Percentiles rank a stretch among this genome's conserved stretches.
These are phyloP conservation scores for Carpinus viminea DNA, from an alignment of 306 rosid species.

Conservation along the genomic window DNA sequence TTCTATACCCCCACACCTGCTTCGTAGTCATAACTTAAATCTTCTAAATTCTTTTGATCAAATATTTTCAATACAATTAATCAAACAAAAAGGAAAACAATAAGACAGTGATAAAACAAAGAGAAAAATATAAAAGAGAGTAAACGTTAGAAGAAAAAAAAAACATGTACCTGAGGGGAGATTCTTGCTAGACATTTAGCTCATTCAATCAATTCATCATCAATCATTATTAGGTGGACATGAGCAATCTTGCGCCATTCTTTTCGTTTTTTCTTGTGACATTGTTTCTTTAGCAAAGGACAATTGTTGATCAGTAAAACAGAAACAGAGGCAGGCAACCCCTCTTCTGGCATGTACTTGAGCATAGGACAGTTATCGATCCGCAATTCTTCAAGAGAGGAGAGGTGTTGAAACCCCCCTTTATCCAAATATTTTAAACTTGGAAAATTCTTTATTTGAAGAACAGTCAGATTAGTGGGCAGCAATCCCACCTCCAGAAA, in stretches of 20 bases:
- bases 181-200: background rate
- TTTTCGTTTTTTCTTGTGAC: conserved; percentile 21
- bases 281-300: background rate
- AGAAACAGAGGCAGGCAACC: conserved; percentile 26
- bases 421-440: conserved; percentile 16
- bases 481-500: conserved; percentile 28
- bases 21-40: too few relatives aligned
- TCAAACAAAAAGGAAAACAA: too few relatives aligned
- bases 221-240: background rate
- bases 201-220: background rate
- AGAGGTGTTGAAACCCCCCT: conserved; percentile 18
- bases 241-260: conserved; percentile 39
- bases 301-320: accelerated
- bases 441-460: accelerated
- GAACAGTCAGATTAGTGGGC: background rate
- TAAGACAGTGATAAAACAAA: too few relatives aligned
- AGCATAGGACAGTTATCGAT: background rate
- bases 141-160: too few relatives aligned
- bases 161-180: too few relatives aligned
- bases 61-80: too few relatives aligned
- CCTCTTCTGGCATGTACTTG: conserved; percentile 25
- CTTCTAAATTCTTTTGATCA: too few relatives aligned
- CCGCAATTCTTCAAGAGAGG: background rate
- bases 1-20: too few relatives aligned
- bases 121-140: too few relatives aligned